Percentiles rank a stretch among this genome's conserved stretches.
Evolutionary conservation across 2,329 filamentous ascomycete genomes (phyloP).

Genomic region (Aspergillus sojae): DNA sequence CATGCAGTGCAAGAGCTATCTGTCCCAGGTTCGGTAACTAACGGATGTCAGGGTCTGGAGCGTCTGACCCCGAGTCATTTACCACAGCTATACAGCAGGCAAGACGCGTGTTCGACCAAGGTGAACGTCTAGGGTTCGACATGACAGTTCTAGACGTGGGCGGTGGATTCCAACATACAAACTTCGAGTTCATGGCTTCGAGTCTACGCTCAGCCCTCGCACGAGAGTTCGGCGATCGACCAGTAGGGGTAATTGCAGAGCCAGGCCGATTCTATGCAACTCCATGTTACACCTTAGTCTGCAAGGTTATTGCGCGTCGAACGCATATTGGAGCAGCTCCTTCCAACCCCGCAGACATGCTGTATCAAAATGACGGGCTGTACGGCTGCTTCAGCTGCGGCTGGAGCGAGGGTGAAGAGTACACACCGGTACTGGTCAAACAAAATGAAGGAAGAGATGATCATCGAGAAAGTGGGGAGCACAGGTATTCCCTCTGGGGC

Average conservation of each 20-base stretch:
- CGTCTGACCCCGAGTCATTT: constrained; percentile 18
- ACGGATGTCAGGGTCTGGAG: too few relatives aligned
- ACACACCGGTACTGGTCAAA: constrained; percentile 9
- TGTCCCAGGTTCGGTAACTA: too few relatives aligned
- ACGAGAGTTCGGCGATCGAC: neutral
- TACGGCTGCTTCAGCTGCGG: constrained; percentile 22
- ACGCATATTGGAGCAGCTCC: constrained; percentile 10
- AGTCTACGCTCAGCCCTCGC: constrained; percentile 6
- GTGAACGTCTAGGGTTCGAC: too few relatives aligned
- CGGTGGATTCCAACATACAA: too few relatives aligned
- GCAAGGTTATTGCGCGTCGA: constrained; percentile 26
- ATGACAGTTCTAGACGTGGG: too few relatives aligned
- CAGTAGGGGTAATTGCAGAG: constrained; percentile 23
- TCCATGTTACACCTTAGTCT: constrained; percentile 25
- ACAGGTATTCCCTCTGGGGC: constrained; percentile 31
- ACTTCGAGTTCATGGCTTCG: too few relatives aligned
- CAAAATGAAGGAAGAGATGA: neutral
- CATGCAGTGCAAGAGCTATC: too few relatives aligned
- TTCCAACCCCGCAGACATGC: constrained; percentile 20
- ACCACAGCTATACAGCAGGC: constrained; percentile 19
- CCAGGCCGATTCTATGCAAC: constrained; percentile 29
- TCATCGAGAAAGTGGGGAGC: neutral
- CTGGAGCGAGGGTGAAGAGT: constrained; percentile 17
- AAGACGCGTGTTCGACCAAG: too few relatives aligned
- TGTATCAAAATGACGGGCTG: constrained; percentile 33